phyloP scores from a whole-genome alignment of 345 rosid species.

The Eucalyptus cloeziana region DNA sequence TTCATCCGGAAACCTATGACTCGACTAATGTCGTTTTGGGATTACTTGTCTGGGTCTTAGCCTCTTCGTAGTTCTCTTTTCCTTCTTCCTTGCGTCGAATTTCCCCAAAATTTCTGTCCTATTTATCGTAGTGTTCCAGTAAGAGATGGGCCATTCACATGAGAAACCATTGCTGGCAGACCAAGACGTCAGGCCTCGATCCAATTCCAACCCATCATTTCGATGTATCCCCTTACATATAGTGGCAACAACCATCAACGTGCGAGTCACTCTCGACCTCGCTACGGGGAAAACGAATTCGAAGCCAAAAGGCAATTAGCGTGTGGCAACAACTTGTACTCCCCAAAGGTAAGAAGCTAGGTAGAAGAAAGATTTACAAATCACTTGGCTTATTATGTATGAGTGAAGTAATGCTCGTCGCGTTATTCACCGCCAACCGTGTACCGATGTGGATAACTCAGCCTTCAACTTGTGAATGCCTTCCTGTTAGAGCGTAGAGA shows the following conservation, averaged over 20 bases:
- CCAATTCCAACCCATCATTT: background rate
- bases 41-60: background rate
- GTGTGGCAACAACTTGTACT: background rate
- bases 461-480: background rate
- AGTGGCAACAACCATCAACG: background rate
- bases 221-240: background rate
- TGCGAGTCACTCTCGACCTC: background rate
- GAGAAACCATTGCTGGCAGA: background rate
- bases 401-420: background rate
- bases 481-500: background rate
- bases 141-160: background rate
- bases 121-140: background rate
- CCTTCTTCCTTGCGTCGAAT: background rate
- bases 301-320: background rate
- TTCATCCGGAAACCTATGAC: background rate
- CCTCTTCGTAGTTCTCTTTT: background rate
- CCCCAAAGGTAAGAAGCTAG: background rate
- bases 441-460: background rate
- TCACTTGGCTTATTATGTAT: background rate
- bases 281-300: background rate
- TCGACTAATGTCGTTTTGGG: background rate
- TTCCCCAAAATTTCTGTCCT: background rate
- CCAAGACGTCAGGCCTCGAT: background rate
- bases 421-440: background rate
- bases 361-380: background rate